Evolutionary conservation across 164 flowering plant species (phyloP), one percentile per base, ranked within the genome.

Genomic region (Chimonanthus praecox): DNA sequence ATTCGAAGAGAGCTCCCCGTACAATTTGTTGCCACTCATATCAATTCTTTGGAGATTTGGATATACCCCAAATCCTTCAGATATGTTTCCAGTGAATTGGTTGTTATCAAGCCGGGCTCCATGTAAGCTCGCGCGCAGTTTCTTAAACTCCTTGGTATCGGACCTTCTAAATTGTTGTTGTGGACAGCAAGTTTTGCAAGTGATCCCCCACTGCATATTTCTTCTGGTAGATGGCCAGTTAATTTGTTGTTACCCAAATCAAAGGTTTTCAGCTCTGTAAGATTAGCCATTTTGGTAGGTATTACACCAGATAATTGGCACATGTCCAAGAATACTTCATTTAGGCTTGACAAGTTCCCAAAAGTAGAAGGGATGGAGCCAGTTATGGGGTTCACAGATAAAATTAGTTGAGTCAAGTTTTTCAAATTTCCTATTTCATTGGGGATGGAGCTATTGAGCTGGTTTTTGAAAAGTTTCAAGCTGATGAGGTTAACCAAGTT

Each of bases 91-190:
- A 45, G 70, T 71, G 13, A 79, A 18, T 11, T 51, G 70, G 68
- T 77, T 80, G 4, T 62, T 21, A 13, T 77, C 64, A 6, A 80
- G 74, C 18, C 75, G 78, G 8, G 77, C 73, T 77, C 77, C 68
- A 16, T 5, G 4, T 64, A 80, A 74, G 11, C 71, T 58, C 0
- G 75, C 68, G 75, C 68, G 61, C 80, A 80, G 46, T 77, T 77
- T 63, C 47, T 67, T 5, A 80, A 16, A 68, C 80, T 71, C 71
- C 18, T 47, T 13, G 82, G 80, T 7, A 80, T 74, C 0, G 78
- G 78, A 3, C 82, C 82, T 1, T 62, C 10, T 58, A 80, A 61
- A 9, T 43, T 67, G 63, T 80, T 77, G 69, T 47, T 15, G 15
- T 47, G 13, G 4, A 75, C 80, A 44, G 68, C 9, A 21, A 80